Evolutionary conservation across 2,329 filamentous ascomycete species (phyloP), one percentile per base, ranked within the genome.

Genomic region (Colletotrichum karsti): DNA sequence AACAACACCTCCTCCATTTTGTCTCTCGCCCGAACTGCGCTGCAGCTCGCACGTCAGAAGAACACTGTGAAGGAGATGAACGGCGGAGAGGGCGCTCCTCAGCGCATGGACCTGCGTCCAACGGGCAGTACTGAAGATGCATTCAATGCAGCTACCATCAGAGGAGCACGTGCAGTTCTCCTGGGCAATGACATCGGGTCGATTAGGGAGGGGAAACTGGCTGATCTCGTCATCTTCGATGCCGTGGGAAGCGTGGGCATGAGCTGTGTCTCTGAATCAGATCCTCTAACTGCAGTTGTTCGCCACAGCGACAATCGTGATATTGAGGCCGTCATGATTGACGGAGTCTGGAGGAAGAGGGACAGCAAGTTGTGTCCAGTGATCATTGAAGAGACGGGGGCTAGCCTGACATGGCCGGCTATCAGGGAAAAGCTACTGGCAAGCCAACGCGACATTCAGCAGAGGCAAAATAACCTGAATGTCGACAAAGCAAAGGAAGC

Each of bases 181-280:
- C 6, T 44, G 20, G 41, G 41, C 6, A 1, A 13, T 2, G 20
- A 44, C 7, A 44, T 44, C 12, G 41, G 41, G 41, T 44, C 41
- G 5, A 44, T 44, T 0, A 44, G 24, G 20, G 41, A 44, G 41
- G 41, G 41, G 0, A 44, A 44, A 44, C 18, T 24, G 10, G 41
- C 41, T 44, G 41, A 44, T 44, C 41, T 44, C 18, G 41, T 44
- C 41, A 44, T 44, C 41, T 44, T 44, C 41, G 41, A 44, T 22
- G 41, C 41, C 18, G 20, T 44, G 41, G 73, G 6, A 7, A 71
- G 9, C 76, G 75, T 79, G 13, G 83, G 84, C 0, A 82, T 81
- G 69, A 74, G 75, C 41, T 85, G 85, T 3, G 85, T 54, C 20
- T 30, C 50, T 33, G 50, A 54, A 30, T 37, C 50, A 35, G 50